These are phyloP conservation scores for Silene conica DNA, from an alignment of 148 eudicot species.

Conservation along the genomic window DNA sequence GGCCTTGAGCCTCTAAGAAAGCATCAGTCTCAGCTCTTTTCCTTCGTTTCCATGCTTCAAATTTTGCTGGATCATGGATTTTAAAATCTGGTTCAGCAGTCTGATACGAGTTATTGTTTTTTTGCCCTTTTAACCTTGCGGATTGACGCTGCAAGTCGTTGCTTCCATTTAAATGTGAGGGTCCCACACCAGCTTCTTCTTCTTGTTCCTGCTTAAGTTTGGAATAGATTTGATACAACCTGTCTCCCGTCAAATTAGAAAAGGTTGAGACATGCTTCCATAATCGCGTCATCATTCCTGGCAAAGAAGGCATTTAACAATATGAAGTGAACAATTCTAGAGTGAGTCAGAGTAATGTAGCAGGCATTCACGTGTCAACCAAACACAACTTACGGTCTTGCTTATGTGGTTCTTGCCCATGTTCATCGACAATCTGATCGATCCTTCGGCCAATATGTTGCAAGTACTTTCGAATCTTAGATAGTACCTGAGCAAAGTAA, in stretches of 20 bases:
- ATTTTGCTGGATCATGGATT: constrained; percentile 60
- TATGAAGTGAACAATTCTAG: not conserved
- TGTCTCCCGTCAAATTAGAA: constrained; percentile 86
- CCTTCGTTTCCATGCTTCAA: constrained; percentile 90
- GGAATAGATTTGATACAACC: constrained; percentile 78
- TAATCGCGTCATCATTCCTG: constrained; percentile 88
- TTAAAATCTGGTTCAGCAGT: constrained; percentile 38
- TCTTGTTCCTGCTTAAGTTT: constrained; percentile 80
- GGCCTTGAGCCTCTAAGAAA: constrained; percentile 45
- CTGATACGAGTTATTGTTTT: constrained; percentile 29
- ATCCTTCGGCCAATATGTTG: constrained; percentile 86
- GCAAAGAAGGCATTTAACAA: not conserved
- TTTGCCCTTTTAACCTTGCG: constrained; percentile 36
- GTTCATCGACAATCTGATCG: constrained; percentile 74
- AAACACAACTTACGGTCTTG: constrained; percentile 64
- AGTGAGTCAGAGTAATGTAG: not conserved
- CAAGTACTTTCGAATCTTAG: constrained; percentile 84
- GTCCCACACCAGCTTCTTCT: constrained; percentile 60
- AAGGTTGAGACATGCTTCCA: constrained; percentile 93
- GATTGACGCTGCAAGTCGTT: constrained; percentile 31
- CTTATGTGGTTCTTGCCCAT: constrained; percentile 61
- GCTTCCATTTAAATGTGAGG: constrained; percentile 64
- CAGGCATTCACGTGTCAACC: not conserved
- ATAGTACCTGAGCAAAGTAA: constrained; percentile 53
- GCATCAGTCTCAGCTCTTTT: constrained; percentile 68